phyloP scores from a whole-genome alignment of 2,329 filamentous ascomycete genomes.

The Venturia carpophila region DNA sequence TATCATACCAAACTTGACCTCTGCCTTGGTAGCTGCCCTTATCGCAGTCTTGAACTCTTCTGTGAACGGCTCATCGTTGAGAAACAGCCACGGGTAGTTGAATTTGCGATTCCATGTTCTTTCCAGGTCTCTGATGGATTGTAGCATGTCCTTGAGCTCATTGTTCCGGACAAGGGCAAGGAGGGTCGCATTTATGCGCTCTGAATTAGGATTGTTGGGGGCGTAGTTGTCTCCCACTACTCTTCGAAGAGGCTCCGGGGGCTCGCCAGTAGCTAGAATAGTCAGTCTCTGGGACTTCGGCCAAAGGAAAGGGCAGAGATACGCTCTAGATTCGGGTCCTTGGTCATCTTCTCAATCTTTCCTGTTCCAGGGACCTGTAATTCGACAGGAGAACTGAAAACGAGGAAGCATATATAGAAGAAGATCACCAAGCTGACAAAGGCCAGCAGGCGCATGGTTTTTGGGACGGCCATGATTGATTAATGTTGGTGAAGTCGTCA shows the following conservation, averaged over 20 bases:
- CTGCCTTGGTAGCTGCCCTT: constrained; percentile 73
- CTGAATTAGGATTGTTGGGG: constrained; percentile 63
- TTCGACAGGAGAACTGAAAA: constrained; percentile 52
- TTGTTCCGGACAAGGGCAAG: constrained; percentile 87
- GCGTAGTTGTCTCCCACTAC: constrained; percentile 66
- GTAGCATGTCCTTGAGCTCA: constrained; percentile 74
- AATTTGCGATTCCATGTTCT: constrained; percentile 97
- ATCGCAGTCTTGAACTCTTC: constrained; percentile 88
- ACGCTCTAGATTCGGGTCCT: constrained; percentile 85
- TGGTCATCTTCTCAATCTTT: constrained; percentile 54
- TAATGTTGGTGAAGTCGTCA: neutral
- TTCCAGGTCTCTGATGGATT: constrained; percentile 86
- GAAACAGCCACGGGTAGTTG: constrained; percentile 99
- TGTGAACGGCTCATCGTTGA: constrained; percentile 91
- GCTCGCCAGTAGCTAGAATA: constrained; percentile 67
- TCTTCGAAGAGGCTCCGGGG: constrained; percentile 65
- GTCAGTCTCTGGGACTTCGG: constrained; percentile 14
- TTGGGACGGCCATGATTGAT: constrained; percentile 69
- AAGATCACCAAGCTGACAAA: constrained; percentile 64
- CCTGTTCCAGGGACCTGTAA: constrained; percentile 29
- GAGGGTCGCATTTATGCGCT: constrained; percentile 87
- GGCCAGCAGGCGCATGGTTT: constrained; percentile 72
- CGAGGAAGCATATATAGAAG: constrained; percentile 69
- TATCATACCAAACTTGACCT: constrained; percentile 67
- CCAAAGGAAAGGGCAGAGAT: constrained; percentile 31